Evolutionary conservation across 441 rosid species (phyloP).

Genomic region (Corymbia calophylla): DNA sequence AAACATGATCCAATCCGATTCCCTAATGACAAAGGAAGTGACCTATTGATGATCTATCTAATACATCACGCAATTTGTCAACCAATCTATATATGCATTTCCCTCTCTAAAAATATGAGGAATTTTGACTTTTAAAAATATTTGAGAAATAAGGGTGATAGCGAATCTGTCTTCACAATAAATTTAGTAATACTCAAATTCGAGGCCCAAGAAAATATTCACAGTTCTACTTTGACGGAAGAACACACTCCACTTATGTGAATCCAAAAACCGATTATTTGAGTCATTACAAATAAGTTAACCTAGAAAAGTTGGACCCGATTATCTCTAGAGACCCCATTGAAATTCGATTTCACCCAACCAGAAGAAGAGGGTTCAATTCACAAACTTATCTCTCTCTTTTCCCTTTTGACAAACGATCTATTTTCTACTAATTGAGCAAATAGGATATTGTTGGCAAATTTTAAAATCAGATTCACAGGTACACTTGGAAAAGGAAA

Average conservation of each 20-base stretch:
- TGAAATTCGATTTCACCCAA: background rate
- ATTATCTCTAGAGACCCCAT: too few species aligned
- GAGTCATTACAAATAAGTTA: background rate
- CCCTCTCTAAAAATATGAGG: background rate
- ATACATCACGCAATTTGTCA: background rate
- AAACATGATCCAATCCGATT: background rate
- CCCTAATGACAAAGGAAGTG: too few species aligned
- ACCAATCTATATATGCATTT: background rate
- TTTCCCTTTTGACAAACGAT: background rate
- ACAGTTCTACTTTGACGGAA: too few species aligned
- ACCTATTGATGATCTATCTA: background rate
- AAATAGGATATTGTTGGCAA: background rate
- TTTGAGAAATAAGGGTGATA: background rate
- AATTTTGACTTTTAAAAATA: too few species aligned
- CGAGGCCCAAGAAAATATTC: too few species aligned
- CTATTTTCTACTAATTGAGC: background rate
- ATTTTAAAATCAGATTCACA: too few species aligned
- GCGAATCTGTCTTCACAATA: rapidly evolving
- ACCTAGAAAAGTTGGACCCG: too few species aligned
- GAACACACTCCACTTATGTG: too few species aligned
- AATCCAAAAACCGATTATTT: background rate
- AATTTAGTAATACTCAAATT: too few species aligned
- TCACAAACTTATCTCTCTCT: background rate
- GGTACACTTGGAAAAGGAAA: background rate
- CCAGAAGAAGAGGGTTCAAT: background rate